These are phyloP conservation scores for Scheffersomyces illinoinensis DNA, from an alignment of 1,139 yeast species.

Conservation along the genomic window DNA sequence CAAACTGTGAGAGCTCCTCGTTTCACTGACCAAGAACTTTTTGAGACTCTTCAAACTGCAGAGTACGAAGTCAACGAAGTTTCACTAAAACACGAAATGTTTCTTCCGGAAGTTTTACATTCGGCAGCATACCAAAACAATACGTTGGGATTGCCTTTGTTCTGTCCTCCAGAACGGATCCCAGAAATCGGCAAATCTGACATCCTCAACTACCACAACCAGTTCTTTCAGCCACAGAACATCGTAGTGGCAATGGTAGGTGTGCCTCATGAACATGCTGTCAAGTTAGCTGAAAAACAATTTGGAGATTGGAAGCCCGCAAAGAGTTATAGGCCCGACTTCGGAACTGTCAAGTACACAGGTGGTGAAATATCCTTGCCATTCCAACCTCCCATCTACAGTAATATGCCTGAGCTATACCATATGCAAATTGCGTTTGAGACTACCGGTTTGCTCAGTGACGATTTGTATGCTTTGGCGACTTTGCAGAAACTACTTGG, in stretches of 20 bases:
- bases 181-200: constrained; percentile 53
- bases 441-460: constrained; percentile 80
- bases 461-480: constrained; percentile 89
- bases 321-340: constrained; percentile 30
- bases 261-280: constrained; percentile 69
- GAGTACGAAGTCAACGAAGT: constrained; percentile 82
- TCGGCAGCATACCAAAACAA: constrained; percentile 71
- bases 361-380: constrained; percentile 82
- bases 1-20: constrained; percentile 77
- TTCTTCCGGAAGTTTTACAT: constrained; percentile 86
- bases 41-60: constrained; percentile 73
- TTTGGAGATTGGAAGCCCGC: constrained; percentile 61
- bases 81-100: constrained; percentile 80
- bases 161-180: constrained; percentile 75
- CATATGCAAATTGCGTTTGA: constrained; percentile 89
- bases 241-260: constrained; percentile 90
- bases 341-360: constrained; percentile 59
- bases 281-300: constrained; percentile 59
- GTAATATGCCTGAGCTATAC: constrained; percentile 77
- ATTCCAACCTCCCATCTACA: constrained; percentile 63
- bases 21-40: constrained; percentile 67
- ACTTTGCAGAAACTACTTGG: constrained; percentile 91
- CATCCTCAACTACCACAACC: constrained; percentile 61
- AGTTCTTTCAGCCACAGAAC: constrained; percentile 77
- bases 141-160: constrained; percentile 83